Percentiles rank a stretch among this genome's conserved stretches.
Evolutionary conservation across 148 eudicot species (phyloP).

Genomic region (Rhododendron griersonianum): DNA sequence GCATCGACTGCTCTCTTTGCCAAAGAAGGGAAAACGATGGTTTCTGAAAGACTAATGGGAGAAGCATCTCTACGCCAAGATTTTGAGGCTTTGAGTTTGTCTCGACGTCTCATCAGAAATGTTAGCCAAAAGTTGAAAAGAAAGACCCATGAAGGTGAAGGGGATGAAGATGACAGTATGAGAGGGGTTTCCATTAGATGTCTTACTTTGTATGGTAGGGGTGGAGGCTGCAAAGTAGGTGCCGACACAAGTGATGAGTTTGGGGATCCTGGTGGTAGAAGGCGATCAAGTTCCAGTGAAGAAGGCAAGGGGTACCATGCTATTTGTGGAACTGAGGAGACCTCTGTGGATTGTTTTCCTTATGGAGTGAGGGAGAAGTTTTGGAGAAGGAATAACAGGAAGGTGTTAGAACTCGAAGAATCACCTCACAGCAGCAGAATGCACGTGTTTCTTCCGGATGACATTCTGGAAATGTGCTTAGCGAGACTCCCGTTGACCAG

Average conservation of each 20-base stretch:
- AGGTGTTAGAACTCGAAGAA: slow-evolving; percentile 33
- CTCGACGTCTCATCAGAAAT: slow-evolving; percentile 72
- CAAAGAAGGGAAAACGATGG: slow-evolving; percentile 28
- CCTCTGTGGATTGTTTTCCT: slow-evolving; percentile 74
- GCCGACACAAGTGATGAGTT: slow-evolving; percentile 74
- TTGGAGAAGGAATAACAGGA: slow-evolving; percentile 49
- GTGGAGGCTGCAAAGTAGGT: slow-evolving; percentile 94
- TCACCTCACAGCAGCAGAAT: slow-evolving; percentile 35
- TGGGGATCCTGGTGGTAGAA: slow-evolving; percentile 49
- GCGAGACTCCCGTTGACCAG: slow-evolving; percentile 87
- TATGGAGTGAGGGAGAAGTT: slow-evolving; percentile 65
- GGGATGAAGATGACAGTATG: slow-evolving; percentile 46
- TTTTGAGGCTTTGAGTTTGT: slow-evolving; percentile 68
- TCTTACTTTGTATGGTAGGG: slow-evolving; percentile 65
- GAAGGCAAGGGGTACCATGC: slow-evolving; percentile 52
- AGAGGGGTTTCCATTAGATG: slow-evolving; percentile 65
- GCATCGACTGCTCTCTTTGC: background rate
- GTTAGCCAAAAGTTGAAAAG: slow-evolving; percentile 75
- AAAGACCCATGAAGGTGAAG: slow-evolving; percentile 39
- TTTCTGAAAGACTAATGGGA: slow-evolving; percentile 42
- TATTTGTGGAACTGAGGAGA: slow-evolving; percentile 59
- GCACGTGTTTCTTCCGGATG: slow-evolving; percentile 74
- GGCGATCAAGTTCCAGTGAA: slow-evolving; percentile 63
- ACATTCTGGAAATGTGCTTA: slow-evolving; percentile 87
- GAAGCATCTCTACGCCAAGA: slow-evolving; percentile 56